A percentile compares a stretch with the other conserved stretches of the same genome.
These are phyloP conservation scores for Bonia amplexicaulis DNA, from an alignment of 176 grass and related monocot genomes.

Conservation along the genomic window DNA sequence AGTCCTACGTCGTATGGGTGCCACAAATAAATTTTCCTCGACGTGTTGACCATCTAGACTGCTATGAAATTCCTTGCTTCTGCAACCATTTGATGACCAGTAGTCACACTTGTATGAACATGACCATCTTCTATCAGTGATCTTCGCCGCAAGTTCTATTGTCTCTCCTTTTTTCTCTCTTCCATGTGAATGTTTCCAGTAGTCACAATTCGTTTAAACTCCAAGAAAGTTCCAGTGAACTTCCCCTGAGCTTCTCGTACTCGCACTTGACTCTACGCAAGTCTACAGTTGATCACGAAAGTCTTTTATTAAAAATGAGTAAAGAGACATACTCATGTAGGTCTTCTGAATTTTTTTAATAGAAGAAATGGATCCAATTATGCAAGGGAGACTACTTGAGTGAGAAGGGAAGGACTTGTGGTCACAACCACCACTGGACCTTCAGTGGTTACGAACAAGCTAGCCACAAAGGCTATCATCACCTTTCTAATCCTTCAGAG, in stretches of 20 bases:
- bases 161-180: not conserved
- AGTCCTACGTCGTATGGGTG: not conserved
- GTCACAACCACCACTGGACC: not conserved
- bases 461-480: not conserved
- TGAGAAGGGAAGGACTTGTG: not conserved
- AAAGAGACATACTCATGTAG: not conserved
- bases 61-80: not conserved
- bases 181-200: no score
- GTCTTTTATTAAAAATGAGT: not conserved
- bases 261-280: not conserved
- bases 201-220: not conserved
- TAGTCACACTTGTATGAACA: conserved; percentile 1
- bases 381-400: not conserved
- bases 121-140: not conserved
- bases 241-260: not conserved
- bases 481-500: not conserved
- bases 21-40: not conserved
- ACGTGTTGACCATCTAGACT: conserved; percentile 6
- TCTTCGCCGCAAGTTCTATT: not conserved
- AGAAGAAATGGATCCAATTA: not conserved
- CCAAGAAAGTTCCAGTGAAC: not conserved
- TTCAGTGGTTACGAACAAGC: not conserved
- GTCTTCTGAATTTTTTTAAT: not conserved
- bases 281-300: not conserved
- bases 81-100: not conserved